Conservation (phyloP, 257 asterid genomes). For the Orobanche coerulescens region DNA sequence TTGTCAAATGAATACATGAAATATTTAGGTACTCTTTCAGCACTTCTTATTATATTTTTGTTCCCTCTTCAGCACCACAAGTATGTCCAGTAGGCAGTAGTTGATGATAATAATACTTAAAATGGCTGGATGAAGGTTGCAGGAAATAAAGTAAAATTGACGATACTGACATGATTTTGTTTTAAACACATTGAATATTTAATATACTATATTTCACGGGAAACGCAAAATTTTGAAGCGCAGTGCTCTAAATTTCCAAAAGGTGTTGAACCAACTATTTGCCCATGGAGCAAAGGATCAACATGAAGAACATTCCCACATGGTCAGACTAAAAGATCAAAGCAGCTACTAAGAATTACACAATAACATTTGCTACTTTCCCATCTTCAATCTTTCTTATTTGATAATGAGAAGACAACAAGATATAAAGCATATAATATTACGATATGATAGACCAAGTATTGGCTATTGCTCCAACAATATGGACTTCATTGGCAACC, state of each 20-base stretch:
- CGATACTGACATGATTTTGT: neutral
- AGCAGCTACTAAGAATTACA: conserved; percentile 6
- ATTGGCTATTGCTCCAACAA: neutral
- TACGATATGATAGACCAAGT: neutral
- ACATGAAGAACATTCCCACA: neutral
- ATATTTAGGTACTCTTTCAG: neutral
- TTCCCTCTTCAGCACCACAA: neutral
- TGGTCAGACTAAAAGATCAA: conserved; percentile 1
- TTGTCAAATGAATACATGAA: conserved; percentile 2
- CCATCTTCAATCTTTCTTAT: conserved; percentile 13
- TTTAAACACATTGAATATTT: neutral
- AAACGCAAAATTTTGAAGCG: neutral
- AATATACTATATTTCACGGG: neutral
- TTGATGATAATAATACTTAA: neutral
- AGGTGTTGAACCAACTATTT: neutral
- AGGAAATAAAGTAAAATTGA: neutral
- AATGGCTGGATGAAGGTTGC: neutral
- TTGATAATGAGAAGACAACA: conserved; percentile 7
- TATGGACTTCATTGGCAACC: neutral
- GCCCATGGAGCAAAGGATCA: neutral
- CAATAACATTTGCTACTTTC: neutral
- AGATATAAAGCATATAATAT: neutral
- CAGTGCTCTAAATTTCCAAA: neutral
- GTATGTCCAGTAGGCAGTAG: conserved; percentile 2
- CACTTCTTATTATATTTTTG: neutral